phyloP scores from a whole-genome alignment of 257 asterid species.

The Penstemon barbatus region DNA sequence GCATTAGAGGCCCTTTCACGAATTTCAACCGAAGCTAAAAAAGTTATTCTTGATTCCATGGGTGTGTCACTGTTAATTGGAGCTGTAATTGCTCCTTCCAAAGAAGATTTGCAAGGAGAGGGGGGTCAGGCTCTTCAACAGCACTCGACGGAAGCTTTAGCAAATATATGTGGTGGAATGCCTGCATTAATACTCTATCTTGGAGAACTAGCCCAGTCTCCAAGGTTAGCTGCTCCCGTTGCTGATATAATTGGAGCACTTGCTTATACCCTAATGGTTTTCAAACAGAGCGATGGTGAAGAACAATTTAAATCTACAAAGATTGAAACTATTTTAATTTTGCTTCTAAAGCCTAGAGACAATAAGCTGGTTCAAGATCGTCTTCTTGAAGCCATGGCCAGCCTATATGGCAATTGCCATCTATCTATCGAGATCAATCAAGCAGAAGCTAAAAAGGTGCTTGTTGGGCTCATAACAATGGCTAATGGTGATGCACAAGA shows the following conservation, averaged over 20 bases:
- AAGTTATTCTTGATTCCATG: constrained; percentile 55
- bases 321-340: constrained; percentile 59
- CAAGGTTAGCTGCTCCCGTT: constrained; percentile 84
- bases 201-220: constrained; percentile 81
- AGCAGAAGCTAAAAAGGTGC: constrained; percentile 73
- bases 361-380: constrained; percentile 82
- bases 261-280: constrained; percentile 75
- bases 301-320: constrained; percentile 49
- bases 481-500: constrained; percentile 71
- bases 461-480: constrained; percentile 76
- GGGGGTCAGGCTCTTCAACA: constrained; percentile 69
- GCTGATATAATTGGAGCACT: constrained; percentile 90
- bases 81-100: constrained; percentile 79
- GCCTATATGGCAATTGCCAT: constrained; percentile 61
- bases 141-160: constrained; percentile 67
- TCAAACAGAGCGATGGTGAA: constrained; percentile 49
- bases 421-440: constrained; percentile 46
- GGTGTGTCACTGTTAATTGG: constrained; percentile 74
- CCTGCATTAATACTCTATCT: constrained; percentile 59
- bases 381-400: constrained; percentile 80
- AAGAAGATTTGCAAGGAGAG: constrained; percentile 80
- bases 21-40: constrained; percentile 62
- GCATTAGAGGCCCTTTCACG: constrained; percentile 74
- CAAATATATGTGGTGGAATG: constrained; percentile 78
- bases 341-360: constrained; percentile 84